Percentiles rank a stretch among this genome's conserved stretches.
These are phyloP conservation scores for Malassezia sympodialis DNA, from an alignment of 1,284 basidiomycete genomes.

Conservation along the genomic window DNA sequence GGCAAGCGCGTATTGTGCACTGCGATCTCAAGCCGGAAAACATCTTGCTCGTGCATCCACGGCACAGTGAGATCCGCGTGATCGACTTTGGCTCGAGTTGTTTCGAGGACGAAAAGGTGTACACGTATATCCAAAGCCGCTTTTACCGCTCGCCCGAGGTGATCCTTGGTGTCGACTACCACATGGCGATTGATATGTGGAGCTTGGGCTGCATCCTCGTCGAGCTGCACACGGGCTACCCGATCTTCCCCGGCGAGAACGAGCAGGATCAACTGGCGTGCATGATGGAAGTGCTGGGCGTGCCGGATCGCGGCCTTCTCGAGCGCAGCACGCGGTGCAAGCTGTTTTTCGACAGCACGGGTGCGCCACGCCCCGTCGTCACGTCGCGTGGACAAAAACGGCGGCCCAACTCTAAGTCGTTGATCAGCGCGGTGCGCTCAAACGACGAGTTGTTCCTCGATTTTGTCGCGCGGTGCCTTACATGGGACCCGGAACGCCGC, in stretches of 20 bases:
- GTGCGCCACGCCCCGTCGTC: conserved; percentile 79
- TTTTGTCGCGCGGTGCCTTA: conserved; percentile 83
- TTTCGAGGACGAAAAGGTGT: conserved; percentile 96
- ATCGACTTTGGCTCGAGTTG: conserved; percentile 99
- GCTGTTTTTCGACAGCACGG: conserved; percentile 91
- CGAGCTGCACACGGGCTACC: conserved; percentile 96
- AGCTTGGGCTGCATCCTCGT: conserved; percentile 94
- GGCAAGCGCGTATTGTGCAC: conserved; percentile 95
- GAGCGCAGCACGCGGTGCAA: conserved; percentile 87
- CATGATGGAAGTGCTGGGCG: conserved; percentile 97
- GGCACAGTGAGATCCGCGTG: conserved; percentile 92
- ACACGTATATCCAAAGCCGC: conserved; percentile 91
- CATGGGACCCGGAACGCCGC: conserved; percentile 94
- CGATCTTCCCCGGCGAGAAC: conserved; percentile 91
- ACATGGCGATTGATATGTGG: conserved; percentile 82
- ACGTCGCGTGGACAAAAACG: conserved; percentile 92
- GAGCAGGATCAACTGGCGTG: conserved; percentile 97
- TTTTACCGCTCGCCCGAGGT: conserved; percentile 88
- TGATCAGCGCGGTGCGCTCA: conserved; percentile 75
- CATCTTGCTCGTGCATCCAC: conserved; percentile 82
- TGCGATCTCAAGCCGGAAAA: conserved; percentile 99
- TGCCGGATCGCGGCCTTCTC: conserved; percentile 87
- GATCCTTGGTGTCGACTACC: conserved; percentile 46
- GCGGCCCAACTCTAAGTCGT: conserved; percentile 77
- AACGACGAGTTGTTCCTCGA: conserved; percentile 63